Evolutionary conservation across 2,329 filamentous ascomycete species (phyloP).

Genomic region (Neofusicoccum laricinum): DNA sequence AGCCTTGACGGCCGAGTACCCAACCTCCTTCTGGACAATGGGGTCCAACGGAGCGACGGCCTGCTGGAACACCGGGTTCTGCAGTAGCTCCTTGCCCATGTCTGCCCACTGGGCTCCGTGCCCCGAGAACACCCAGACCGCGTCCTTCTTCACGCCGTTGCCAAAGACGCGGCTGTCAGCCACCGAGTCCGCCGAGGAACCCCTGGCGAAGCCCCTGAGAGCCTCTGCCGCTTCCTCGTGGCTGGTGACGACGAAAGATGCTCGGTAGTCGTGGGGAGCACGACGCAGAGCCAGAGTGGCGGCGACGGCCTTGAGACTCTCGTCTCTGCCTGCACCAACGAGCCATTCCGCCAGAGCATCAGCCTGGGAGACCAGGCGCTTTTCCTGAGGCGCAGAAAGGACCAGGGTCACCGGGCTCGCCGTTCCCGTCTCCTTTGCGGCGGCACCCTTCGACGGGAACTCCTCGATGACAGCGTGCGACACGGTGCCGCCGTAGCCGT

Average conservation of each 20-base stretch:
- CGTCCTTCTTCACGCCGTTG: slow-evolving; percentile 20
- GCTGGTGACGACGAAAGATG: slow-evolving; percentile 23
- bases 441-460: too few relatives aligned
- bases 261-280: slow-evolving; percentile 33
- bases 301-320: slow-evolving; percentile 23
- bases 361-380: slow-evolving; percentile 26
- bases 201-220: slow-evolving; percentile 22
- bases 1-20: slow-evolving; percentile 22
- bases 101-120: slow-evolving; percentile 44
- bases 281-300: slow-evolving; percentile 31
- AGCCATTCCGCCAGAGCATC: slow-evolving; percentile 26
- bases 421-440: too few relatives aligned
- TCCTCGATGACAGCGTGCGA: slow-evolving; percentile 43
- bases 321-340: slow-evolving; percentile 14
- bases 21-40: slow-evolving; percentile 21
- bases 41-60: slow-evolving; percentile 28
- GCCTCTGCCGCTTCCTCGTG: slow-evolving; percentile 23
- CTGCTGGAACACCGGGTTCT: slow-evolving; percentile 24
- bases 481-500: slow-evolving; percentile 46
- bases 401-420: slow-evolving; percentile 21
- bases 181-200: not conserved
- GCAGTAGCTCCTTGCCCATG: slow-evolving; percentile 40
- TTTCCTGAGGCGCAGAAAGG: slow-evolving; percentile 33
- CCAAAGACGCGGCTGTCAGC: slow-evolving; percentile 18
- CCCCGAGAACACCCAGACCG: slow-evolving; percentile 43